Conservation (phyloP, 2,329 filamentous ascomycete species). For the Xylaria sp. region DNA sequence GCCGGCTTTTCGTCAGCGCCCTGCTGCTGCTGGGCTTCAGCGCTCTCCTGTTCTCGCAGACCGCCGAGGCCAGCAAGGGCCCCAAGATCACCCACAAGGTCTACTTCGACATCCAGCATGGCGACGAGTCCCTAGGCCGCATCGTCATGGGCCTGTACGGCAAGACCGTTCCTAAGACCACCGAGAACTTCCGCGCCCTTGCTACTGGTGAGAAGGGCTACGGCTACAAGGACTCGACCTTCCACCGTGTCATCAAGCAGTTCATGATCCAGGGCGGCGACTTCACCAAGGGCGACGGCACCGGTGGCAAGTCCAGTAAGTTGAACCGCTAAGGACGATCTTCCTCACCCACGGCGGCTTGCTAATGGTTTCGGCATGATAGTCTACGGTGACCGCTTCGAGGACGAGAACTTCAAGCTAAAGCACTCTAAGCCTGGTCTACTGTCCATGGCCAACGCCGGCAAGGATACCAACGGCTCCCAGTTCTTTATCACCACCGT, state of each 20-base stretch:
- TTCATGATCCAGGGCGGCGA: slow-evolving; percentile 96
- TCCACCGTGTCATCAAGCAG: slow-evolving; percentile 90
- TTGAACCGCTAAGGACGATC: slow-evolving; percentile 39
- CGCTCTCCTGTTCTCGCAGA: slow-evolving; percentile 67
- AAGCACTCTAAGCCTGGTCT: slow-evolving; percentile 89
- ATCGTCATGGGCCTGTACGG: slow-evolving; percentile 87
- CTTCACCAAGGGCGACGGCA: slow-evolving; percentile 85
- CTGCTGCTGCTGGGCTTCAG: slow-evolving; percentile 56
- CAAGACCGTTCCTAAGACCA: slow-evolving; percentile 83
- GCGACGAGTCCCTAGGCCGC: slow-evolving; percentile 77
- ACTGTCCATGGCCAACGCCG: slow-evolving; percentile 87
- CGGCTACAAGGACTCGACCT: slow-evolving; percentile 82
- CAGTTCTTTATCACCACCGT: slow-evolving; percentile 94
- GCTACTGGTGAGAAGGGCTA: slow-evolving; percentile 88
- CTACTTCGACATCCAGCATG: slow-evolving; percentile 85
- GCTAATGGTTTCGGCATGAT: slow-evolving; percentile 35
- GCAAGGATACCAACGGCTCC: slow-evolving; percentile 86
- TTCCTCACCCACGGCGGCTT: slow-evolving; percentile 1
- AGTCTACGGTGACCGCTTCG: slow-evolving; percentile 86
- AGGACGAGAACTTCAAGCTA: slow-evolving; percentile 95
- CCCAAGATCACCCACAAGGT: slow-evolving; percentile 97
- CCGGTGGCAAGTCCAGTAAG: slow-evolving; percentile 85
- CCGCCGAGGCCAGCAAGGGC: slow-evolving; percentile 80
- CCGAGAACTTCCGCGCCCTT: slow-evolving; percentile 80
- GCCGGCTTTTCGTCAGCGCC: slow-evolving; percentile 76